These are phyloP conservation scores for Hydnum rufescens DNA, from an alignment of 768 basidiomycete genomes.

Conservation along the genomic window DNA sequence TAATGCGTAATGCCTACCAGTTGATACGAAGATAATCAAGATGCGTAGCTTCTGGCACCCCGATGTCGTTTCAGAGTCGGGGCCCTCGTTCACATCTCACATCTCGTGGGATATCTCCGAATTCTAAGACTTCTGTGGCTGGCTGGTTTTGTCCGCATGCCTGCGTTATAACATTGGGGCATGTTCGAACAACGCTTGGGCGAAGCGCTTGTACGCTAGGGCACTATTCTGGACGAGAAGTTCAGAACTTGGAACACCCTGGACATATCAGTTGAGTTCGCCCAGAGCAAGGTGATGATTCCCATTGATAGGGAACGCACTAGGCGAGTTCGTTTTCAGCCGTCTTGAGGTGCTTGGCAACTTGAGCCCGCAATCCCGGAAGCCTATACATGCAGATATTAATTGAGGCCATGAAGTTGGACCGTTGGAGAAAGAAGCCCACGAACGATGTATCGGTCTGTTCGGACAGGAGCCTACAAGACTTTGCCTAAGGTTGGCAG, in stretches of 20 bases:
- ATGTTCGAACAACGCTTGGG: not conserved
- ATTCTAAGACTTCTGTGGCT: too few species aligned
- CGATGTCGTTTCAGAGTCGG: too few species aligned
- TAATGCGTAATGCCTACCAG: conserved; percentile 16
- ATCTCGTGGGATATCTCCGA: too few species aligned
- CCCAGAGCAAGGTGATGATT: conserved; percentile 2
- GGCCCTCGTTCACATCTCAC: too few species aligned
- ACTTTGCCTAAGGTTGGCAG: conserved; percentile 7
- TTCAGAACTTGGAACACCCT: too few species aligned
- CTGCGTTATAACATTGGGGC: conserved; percentile 5
- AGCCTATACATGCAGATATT: not conserved
- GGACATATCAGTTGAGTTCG: not conserved
- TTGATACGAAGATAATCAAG: conserved; percentile 20
- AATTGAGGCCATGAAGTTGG: not conserved
- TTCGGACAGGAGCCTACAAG: conserved; percentile 6
- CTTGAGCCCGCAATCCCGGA: conserved; percentile 6
- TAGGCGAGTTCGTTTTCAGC: not conserved
- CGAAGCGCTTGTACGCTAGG: conserved; percentile 6
- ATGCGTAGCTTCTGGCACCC: conserved; percentile 11
- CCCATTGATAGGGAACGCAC: conserved; percentile 5
- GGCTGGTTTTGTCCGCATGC: not conserved
- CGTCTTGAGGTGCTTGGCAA: not conserved
- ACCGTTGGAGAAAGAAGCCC: not conserved
- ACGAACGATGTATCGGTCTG: not conserved
- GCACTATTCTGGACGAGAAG: conserved; percentile 5